Base-by-base conservation (phyloP, 2,329 filamentous ascomycete genomes). In the Elsinoe batatas region DNA sequence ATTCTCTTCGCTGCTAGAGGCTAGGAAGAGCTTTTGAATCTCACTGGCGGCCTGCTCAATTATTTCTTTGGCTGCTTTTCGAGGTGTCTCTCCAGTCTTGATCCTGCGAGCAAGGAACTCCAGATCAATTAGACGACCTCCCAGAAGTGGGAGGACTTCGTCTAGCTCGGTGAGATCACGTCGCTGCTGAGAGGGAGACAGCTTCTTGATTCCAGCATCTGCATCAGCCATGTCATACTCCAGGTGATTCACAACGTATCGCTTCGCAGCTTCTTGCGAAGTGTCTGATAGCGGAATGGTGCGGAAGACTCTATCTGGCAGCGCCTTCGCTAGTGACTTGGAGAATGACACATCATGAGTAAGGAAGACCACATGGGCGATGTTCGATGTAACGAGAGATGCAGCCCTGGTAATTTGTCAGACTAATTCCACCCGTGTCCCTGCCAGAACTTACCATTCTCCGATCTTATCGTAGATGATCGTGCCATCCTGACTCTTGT, bases 341-440 rank as follows among this genome's bases (percentile, higher is more conserved):
- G 87, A 85, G 70, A 89, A 95, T 0, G 89, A 88, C 1, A 89
- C 81, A 61, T 97, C 91, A 57, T 86, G 89, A 0, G 91, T 96
- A 36, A 98, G 76, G 75, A 97, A 95, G 57, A 98, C 84, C 56
- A 97, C 90, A 68, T 97, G 93, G 0, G 91, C 91, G 42, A 95
- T 79, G 61, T 96, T 95, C 53, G 85, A 84, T 44, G 88, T 88
- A 0, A 93, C 91, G 26, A 96, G 74, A 1, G 83, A 77, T 3
- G 93, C 90, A 1, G 91, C 90, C 88, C 69, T 71, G 32, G 8
- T 10, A 11, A 1, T 12, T 18, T 35, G 22, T 51, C 26, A 50
- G 46, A 37, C 37, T 36, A 32, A n/a, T 12, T 38, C 6, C 11
- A 3, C 5, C 10, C 5, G 8, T 26, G 8, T 12, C 10, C 2